Evolutionary conservation across 176 grass and related monocot species (phyloP).

Genomic region (Leersia perrieri): DNA sequence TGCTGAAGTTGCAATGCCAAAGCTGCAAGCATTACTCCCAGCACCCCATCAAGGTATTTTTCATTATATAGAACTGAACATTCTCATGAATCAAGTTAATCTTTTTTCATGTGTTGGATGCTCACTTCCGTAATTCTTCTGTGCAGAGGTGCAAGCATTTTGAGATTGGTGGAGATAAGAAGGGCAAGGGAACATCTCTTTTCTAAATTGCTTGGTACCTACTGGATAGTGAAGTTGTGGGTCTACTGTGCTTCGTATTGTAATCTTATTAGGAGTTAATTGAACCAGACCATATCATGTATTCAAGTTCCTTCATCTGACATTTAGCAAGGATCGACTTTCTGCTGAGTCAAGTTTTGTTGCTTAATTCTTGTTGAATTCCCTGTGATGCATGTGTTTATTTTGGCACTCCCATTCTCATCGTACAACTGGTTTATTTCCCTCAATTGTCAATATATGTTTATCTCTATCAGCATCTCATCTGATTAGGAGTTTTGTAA

Average conservation of each 20-base stretch:
- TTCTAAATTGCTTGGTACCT: slow-evolving; percentile 50
- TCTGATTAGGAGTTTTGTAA: no score
- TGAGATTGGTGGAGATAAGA: slow-evolving; percentile 96
- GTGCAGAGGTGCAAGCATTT: slow-evolving; percentile 94
- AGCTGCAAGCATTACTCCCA: slow-evolving; percentile 93
- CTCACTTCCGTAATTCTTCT: not conserved
- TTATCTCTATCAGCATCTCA: no score
- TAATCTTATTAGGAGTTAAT: slow-evolving; percentile 31
- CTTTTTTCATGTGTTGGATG: not conserved
- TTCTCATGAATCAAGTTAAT: not conserved
- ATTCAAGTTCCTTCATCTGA: slow-evolving; percentile 8
- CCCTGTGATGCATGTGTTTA: not conserved
- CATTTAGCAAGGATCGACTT: slow-evolving; percentile 4
- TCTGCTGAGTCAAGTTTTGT: not conserved
- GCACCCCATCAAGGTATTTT: slow-evolving; percentile 62
- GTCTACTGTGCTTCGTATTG: slow-evolving; percentile 13
- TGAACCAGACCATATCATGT: slow-evolving; percentile 27
- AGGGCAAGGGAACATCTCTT: slow-evolving; percentile 96
- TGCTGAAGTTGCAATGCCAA: slow-evolving; percentile 92
- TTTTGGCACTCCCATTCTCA: not conserved
- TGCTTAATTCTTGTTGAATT: not conserved
- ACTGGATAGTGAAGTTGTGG: slow-evolving; percentile 12
- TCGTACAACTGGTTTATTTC: not conserved
- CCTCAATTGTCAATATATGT: no score
- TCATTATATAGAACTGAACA: not conserved